Evolutionary conservation across 2,329 filamentous ascomycete genomes (phyloP).

Genomic region (Pochonia chlamydosporia): DNA sequence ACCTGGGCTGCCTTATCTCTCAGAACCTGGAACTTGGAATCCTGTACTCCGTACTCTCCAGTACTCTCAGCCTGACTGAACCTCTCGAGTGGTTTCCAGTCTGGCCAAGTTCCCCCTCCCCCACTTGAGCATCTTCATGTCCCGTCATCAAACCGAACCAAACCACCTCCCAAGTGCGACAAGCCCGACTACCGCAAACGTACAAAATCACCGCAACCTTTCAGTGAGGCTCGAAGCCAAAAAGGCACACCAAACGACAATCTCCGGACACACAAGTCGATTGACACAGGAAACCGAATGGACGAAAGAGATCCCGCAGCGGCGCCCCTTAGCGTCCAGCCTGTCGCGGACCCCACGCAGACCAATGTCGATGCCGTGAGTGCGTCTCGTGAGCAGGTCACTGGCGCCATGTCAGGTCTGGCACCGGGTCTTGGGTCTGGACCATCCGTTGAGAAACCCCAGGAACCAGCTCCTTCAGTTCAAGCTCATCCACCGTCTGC

Average conservation of each 20-base stretch:
- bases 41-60: too few species aligned
- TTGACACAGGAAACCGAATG: slow-evolving; percentile 9
- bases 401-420: slow-evolving; percentile 7
- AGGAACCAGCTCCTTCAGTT: slow-evolving; percentile 2
- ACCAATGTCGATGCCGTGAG: slow-evolving; percentile 10
- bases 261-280: not conserved
- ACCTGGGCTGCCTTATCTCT: too few species aligned
- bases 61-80: too few species aligned
- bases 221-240: not conserved
- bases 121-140: not conserved
- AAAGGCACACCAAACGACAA: too few species aligned
- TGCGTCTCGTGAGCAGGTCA: slow-evolving; percentile 14
- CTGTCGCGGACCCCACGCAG: slow-evolving; percentile 11
- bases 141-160: not conserved
- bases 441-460: slow-evolving; percentile 4
- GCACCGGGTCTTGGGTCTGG: slow-evolving; percentile 4
- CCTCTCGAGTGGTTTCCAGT: too few species aligned
- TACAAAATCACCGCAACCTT: not conserved
- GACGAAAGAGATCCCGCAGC: slow-evolving; percentile 10
- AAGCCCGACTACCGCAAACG: slow-evolving; percentile 4
- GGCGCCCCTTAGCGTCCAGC: slow-evolving; percentile 8
- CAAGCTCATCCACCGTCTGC: slow-evolving; percentile 3
- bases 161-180: not conserved
- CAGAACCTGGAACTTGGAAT: too few species aligned
- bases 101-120: not conserved